phyloP scores from a whole-genome alignment of 2,329 filamentous ascomycete genomes.

The Diaporthe eres region DNA sequence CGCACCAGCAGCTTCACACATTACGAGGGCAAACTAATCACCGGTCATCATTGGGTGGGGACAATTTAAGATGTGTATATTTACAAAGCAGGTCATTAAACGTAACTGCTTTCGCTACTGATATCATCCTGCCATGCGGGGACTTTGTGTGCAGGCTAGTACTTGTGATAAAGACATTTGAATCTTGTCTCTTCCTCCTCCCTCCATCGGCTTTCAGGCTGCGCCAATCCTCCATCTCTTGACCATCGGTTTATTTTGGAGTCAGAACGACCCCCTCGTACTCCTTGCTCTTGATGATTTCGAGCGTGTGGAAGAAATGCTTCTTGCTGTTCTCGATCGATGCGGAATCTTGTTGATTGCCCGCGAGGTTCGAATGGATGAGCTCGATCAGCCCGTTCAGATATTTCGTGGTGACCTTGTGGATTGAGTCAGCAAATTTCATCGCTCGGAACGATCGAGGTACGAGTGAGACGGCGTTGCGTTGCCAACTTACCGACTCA shows the following conservation, averaged over 20 bases:
- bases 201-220: neutral
- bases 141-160: neutral
- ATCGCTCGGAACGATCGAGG: neutral
- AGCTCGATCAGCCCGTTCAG: slow-evolving; percentile 98
- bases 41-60: neutral
- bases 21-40: too few species aligned
- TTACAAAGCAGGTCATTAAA: slow-evolving; percentile 35
- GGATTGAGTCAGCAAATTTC: slow-evolving; percentile 7
- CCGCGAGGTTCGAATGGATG: slow-evolving; percentile 95
- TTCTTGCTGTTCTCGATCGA: slow-evolving; percentile 90
- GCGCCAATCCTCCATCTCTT: neutral
- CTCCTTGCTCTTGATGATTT: slow-evolving; percentile 91
- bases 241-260: slow-evolving; percentile 57
- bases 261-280: slow-evolving; percentile 92
- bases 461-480: too few species aligned
- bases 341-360: slow-evolving; percentile 84
- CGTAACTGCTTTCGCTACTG: slow-evolving; percentile 22
- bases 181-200: neutral
- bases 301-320: slow-evolving; percentile 94
- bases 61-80: slow-evolving; percentile 14
- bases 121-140: slow-evolving; percentile 8
- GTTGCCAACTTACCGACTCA: slow-evolving; percentile 76
- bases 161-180: neutral
- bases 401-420: slow-evolving; percentile 90
- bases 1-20: neutral